A percentile compares a stretch with the other conserved stretches of the same genome.
Conservation (phyloP, 2,329 filamentous ascomycete genomes). For the Neonectria ditissima region DNA sequence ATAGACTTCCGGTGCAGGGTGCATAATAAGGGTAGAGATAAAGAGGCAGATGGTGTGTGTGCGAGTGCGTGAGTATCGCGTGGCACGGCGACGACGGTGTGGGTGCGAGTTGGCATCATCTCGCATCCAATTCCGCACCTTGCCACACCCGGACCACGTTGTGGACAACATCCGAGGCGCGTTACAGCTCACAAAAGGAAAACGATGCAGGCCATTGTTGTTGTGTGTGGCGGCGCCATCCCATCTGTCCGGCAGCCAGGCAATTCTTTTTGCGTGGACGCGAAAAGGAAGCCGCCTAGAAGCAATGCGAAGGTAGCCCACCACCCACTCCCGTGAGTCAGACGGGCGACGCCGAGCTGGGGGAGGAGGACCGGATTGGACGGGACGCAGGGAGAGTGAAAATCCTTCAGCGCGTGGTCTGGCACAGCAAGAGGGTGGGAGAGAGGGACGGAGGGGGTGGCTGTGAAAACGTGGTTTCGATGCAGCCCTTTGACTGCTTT, state of each 20-base stretch:
- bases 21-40: not conserved
- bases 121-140: conserved; percentile 7
- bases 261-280: conserved; percentile 10
- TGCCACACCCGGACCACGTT: conserved; percentile 30
- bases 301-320: conserved; percentile 23
- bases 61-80: not conserved
- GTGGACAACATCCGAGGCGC: conserved; percentile 8
- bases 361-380: conserved; percentile 16
- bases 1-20: conserved; percentile 1
- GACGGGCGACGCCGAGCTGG: conserved; percentile 1
- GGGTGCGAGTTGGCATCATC: conserved; percentile 1
- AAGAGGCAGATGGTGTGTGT: not conserved
- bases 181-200: not conserved
- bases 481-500: conserved; percentile 30
- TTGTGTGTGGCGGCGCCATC: conserved; percentile 38
- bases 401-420: not conserved
- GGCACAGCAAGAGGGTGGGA: too few species aligned
- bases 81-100: not conserved
- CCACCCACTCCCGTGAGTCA: conserved; percentile 19
- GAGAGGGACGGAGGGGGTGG: conserved; percentile 23
- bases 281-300: conserved; percentile 36
- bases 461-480: conserved; percentile 39
- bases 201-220: not conserved
- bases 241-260: conserved; percentile 27
- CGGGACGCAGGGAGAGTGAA: conserved; percentile 1